phyloP scores from a whole-genome alignment of 345 rosid genomes.

The Cochlearia excelsa region DNA sequence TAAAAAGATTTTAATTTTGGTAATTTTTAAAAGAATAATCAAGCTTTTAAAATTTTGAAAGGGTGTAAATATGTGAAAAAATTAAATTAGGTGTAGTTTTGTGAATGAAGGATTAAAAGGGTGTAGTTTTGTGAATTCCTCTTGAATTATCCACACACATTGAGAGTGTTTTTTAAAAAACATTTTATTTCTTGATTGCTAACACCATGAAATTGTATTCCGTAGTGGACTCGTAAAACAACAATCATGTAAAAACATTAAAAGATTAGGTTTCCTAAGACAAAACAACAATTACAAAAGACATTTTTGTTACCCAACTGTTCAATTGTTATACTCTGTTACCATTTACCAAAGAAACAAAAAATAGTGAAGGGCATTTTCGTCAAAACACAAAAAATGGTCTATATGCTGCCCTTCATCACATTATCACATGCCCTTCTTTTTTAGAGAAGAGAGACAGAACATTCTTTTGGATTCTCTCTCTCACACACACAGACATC shows the following conservation, averaged over 20 bases:
- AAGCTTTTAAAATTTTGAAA: no score
- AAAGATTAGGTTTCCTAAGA: background rate
- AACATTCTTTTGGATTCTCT: constrained; percentile 42
- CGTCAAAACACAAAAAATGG: constrained; percentile 30
- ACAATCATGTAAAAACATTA: no score
- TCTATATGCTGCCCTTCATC: constrained; percentile 29
- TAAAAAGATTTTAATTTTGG: no score
- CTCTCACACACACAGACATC: constrained; percentile 38
- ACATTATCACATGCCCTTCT: constrained; percentile 49
- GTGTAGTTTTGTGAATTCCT: no score
- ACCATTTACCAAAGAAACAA: constrained; percentile 2
- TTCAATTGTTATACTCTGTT: background rate
- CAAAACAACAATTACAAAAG: background rate
- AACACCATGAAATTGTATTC: background rate
- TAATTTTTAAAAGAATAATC: no score
- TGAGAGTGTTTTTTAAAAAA: no score
- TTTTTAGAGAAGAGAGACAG: constrained; percentile 44
- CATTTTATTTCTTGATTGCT: no score
- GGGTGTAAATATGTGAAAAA: no score
- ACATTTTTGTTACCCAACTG: background rate
- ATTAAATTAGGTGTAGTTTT: no score
- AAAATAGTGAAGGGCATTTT: constrained; percentile 31
- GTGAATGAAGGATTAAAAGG: no score
- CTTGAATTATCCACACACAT: no score
- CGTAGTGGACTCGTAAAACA: background rate